These are phyloP conservation scores for Neurospora discreta DNA, from an alignment of 495 filamentous ascomycete species.

Conservation along the genomic window DNA sequence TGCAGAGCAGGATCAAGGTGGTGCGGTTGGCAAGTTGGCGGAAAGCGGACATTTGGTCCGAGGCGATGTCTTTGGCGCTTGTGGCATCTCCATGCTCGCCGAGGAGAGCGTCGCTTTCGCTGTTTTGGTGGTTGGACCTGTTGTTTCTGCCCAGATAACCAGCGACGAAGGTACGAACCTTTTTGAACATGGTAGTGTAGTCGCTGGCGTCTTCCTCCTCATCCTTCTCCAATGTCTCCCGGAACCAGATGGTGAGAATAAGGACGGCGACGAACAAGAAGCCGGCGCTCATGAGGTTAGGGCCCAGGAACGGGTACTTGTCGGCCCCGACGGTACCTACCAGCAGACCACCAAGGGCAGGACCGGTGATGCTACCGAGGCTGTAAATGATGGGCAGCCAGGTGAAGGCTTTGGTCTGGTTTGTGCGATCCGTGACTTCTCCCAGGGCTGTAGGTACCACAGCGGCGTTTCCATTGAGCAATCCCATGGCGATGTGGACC, in stretches of 20 bases:
- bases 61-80: conserved; percentile 19
- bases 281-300: conserved; percentile 64
- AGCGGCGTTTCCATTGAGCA: conserved; percentile 80
- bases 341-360: conserved; percentile 76
- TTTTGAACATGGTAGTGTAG: neutral
- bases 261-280: conserved; percentile 65
- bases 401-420: conserved; percentile 82
- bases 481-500: conserved; percentile 81
- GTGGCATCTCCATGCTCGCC: conserved; percentile 16
- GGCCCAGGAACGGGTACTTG: conserved; percentile 71
- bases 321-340: conserved; percentile 43
- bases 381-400: conserved; percentile 92
- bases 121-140: conserved; percentile 25
- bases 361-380: conserved; percentile 84
- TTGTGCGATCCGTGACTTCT: conserved; percentile 88
- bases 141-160: conserved; percentile 6
- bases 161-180: conserved; percentile 1
- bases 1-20: conserved; percentile 66
- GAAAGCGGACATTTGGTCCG: conserved; percentile 31
- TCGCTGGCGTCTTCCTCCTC: conserved; percentile 24
- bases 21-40: conserved; percentile 58
- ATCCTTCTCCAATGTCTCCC: conserved; percentile 77
- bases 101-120: conserved; percentile 16
- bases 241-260: conserved; percentile 62
- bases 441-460: conserved; percentile 88